Evolutionary conservation across 345 rosid genomes (phyloP).

Genomic region (Laguncularia racemosa): DNA sequence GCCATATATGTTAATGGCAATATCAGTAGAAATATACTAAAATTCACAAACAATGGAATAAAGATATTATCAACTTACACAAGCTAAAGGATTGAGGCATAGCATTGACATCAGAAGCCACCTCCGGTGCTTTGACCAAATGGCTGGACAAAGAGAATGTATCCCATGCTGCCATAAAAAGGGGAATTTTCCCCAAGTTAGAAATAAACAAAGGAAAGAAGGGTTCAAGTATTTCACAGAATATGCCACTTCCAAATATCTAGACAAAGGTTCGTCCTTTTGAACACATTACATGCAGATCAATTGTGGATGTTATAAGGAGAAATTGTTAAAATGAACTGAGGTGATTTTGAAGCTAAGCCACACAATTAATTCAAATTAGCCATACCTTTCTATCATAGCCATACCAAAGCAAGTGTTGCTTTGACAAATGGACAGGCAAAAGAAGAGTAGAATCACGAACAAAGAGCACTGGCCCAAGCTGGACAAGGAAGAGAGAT

Average conservation of each 20-base stretch:
- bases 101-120: constrained; percentile 99
- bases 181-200: neutral
- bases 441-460: constrained; percentile 86
- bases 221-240: too few relatives aligned
- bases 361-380: neutral
- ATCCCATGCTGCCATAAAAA: constrained; percentile 64
- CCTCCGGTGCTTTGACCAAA: constrained; percentile 96
- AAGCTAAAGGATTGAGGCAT: constrained; percentile 81
- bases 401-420: constrained; percentile 97
- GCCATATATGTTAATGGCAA: too few relatives aligned
- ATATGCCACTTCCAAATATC: too few relatives aligned
- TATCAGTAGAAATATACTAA: too few relatives aligned
- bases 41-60: neutral
- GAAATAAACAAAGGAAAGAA: neutral
- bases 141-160: constrained; percentile 95
- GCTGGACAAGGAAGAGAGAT: constrained; percentile 87
- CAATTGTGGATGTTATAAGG: too few relatives aligned
- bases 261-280: too few relatives aligned
- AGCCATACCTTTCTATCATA: constrained; percentile 86
- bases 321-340: too few relatives aligned
- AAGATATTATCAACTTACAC: constrained; percentile 65
- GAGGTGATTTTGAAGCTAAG: too few relatives aligned
- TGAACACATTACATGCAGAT: too few relatives aligned
- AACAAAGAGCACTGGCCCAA: constrained; percentile 85
- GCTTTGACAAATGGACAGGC: constrained; percentile 88